Evolutionary conservation across 768 basidiomycete species (phyloP), one percentile per base, ranked within the genome.

Genomic region (Leccinum arenicola): DNA sequence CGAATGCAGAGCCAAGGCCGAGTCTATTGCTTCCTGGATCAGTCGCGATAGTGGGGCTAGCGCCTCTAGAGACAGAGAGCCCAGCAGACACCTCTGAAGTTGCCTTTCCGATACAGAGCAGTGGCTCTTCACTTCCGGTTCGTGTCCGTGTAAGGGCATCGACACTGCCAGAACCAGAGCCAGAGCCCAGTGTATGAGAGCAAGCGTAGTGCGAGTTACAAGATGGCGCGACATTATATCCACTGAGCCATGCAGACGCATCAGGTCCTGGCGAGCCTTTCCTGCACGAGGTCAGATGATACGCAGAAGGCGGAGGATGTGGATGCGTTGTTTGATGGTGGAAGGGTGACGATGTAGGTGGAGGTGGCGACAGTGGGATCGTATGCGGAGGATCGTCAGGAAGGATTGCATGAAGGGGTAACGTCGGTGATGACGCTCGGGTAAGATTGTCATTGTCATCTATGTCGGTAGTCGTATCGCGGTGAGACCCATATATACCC

Each of bases 71-170:
- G 11, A 52, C 49, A 47, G 62, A 52, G 47, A 21, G 14, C 6
- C 59, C 54, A n/a, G 12, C 38, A 4, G 54, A 29, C 19, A 55
- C 6, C 5, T 71, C 66, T 21, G 58, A 29, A 19, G 48, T 31
- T 31, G 6, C 38, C 48, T 50, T 70, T 36, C 64, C 55, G 8
- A 68, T 56, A 5, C 64, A 63, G 6, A 73, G 49, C 11, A 73
- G 36, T 8, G 65, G 71, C 14, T 73, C 72, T 25, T 73, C 73
- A 14, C 72, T 73, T 47, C 71, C 71, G 17, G 68, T 72, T 12
- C 55, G 61, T 17, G 71, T 74, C 48, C 67, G 55, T 4, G 61
- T 58, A 35, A 73, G 72, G 4, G 68, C 68, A 17, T 72, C 69
- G 31, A 68, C 62, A 1, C 70, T 71, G 15, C 64, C 64, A 0